phyloP scores from a whole-genome alignment of 345 rosid species.

The Lepidium sativum region DNA sequence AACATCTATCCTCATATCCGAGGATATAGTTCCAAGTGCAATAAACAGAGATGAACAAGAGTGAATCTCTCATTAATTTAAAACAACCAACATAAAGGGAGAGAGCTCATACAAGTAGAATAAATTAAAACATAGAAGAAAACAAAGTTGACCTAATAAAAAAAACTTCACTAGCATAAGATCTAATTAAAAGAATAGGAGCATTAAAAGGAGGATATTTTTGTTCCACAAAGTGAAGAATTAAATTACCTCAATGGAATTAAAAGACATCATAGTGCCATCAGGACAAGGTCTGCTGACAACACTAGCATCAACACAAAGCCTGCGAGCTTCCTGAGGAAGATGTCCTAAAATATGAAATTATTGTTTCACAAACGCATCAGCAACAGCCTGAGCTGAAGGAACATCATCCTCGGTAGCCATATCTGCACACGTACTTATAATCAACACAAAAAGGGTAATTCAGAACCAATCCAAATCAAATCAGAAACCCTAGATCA shows the following conservation, averaged over 20 bases:
- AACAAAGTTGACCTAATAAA: neutral
- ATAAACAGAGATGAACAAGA: neutral
- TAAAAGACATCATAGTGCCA: slow-evolving; percentile 27
- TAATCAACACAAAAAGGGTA: no score
- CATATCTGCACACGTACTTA: slow-evolving; percentile 19
- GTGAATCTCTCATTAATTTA: no score
- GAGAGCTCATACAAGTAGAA: neutral
- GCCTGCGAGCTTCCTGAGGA: neutral
- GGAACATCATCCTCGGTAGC: slow-evolving; percentile 26
- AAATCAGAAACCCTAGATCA: slow-evolving; percentile 12
- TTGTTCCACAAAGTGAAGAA: neutral
- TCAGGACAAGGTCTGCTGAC: slow-evolving; percentile 17
- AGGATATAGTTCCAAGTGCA: neutral
- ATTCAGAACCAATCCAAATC: slow-evolving; percentile 8
- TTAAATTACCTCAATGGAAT: slow-evolving; percentile 16
- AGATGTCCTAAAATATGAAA: neutral
- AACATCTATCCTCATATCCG: no score
- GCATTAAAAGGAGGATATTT: neutral
- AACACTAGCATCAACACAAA: slow-evolving; percentile 13
- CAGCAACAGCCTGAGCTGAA: neutral
- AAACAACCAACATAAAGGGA: no score
- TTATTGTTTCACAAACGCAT: slow-evolving; percentile 19
- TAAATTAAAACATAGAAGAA: neutral
- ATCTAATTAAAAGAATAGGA: neutral
- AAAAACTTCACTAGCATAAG: neutral